These are phyloP conservation scores for Penicillium waksmanii DNA, from an alignment of 495 filamentous ascomycete species.

Conservation along the genomic window DNA sequence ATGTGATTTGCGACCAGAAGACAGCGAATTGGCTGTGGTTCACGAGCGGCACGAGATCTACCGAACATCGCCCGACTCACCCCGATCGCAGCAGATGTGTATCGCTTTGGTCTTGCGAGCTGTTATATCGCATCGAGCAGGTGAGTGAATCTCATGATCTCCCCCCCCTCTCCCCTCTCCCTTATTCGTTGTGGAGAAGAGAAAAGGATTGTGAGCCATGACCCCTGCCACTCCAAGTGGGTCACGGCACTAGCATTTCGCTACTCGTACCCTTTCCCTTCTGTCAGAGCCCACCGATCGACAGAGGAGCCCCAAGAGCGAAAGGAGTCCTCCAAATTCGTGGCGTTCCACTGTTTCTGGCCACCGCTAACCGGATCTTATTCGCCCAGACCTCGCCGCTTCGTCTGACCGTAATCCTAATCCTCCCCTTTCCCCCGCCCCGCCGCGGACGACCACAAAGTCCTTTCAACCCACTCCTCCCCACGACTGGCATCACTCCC, in stretches of 20 bases:
- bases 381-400: slow-evolving; percentile 23
- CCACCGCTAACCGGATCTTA: slow-evolving; percentile 19
- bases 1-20: slow-evolving; percentile 69
- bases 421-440: slow-evolving; percentile 18
- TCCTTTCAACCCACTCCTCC: slow-evolving; percentile 30
- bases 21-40: slow-evolving; percentile 50
- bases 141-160: slow-evolving; percentile 54
- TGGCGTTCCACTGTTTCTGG: slow-evolving; percentile 13
- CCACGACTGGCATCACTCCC: slow-evolving; percentile 40
- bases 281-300: slow-evolving; percentile 29
- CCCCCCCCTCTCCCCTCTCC: background rate
- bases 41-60: slow-evolving; percentile 68
- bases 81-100: slow-evolving; percentile 77
- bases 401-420: slow-evolving; percentile 21
- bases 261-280: slow-evolving; percentile 32
- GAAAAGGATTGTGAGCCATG: slow-evolving; percentile 29
- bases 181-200: background rate
- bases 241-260: slow-evolving; percentile 38
- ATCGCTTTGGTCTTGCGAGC: slow-evolving; percentile 74
- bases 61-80: slow-evolving; percentile 69
- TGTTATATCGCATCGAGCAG: slow-evolving; percentile 64
- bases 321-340: slow-evolving; percentile 14
- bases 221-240: slow-evolving; percentile 36
- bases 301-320: slow-evolving; percentile 17
- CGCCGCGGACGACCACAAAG: slow-evolving; percentile 30